These are phyloP conservation scores for Azolla pinnata DNA, from an alignment of 75 land plant genomes.

Conservation along the genomic window DNA sequence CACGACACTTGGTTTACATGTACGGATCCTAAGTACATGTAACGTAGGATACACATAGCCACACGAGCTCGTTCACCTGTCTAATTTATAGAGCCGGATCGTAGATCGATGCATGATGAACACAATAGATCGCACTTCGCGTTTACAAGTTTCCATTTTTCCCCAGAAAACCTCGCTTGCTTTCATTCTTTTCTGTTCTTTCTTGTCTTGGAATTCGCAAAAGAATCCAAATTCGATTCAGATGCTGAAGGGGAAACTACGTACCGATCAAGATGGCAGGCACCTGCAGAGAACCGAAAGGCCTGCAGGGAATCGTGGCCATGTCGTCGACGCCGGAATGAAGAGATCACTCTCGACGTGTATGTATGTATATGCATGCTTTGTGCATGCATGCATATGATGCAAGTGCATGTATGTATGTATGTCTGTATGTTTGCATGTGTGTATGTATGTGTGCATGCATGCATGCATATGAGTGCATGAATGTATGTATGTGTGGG, in stretches of 20 bases:
- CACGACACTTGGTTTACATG: no score
- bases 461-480: background rate
- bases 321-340: no score
- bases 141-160: background rate
- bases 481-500: background rate
- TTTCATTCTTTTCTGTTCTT: background rate
- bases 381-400: no score
- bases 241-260: background rate
- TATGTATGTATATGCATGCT: no score
- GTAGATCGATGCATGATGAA: no score
- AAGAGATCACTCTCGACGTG: no score
- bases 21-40: no score
- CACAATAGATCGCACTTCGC: background rate
- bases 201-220: background rate
- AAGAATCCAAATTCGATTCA: background rate
- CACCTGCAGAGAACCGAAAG: background rate
- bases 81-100: no score
- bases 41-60: no score
- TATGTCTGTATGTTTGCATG: background rate
- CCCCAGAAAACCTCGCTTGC: background rate
- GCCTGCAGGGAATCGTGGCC: background rate
- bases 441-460: background rate
- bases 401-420: background rate
- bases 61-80: no score
- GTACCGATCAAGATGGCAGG: constrained; percentile 3